These are phyloP conservation scores for Ganoderma boninense DNA, from an alignment of 1,284 basidiomycete genomes.

Conservation along the genomic window DNA sequence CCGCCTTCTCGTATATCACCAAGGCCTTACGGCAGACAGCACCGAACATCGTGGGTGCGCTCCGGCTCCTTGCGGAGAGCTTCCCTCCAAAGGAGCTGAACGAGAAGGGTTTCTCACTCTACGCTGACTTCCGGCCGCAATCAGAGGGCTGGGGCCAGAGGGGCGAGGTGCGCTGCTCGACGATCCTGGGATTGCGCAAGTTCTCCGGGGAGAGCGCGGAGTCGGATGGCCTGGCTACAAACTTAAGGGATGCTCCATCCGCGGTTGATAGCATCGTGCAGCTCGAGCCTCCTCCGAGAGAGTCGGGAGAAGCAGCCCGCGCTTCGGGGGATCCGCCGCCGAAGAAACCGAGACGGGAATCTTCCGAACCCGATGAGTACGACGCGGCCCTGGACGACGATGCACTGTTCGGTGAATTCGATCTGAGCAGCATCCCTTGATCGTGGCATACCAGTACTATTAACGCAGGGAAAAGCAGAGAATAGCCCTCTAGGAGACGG, in stretches of 20 bases:
- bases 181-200: conserved; percentile 65
- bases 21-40: conserved; percentile 80
- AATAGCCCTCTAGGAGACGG: conserved; percentile 27
- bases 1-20: conserved; percentile 86
- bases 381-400: conserved; percentile 60
- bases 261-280: conserved; percentile 31
- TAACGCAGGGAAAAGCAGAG: conserved; percentile 17
- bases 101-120: conserved; percentile 72
- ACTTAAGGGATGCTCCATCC: not conserved
- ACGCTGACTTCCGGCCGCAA: conserved; percentile 78
- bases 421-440: conserved; percentile 41
- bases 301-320: conserved; percentile 15
- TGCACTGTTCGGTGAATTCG: conserved; percentile 51
- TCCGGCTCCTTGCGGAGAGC: conserved; percentile 79
- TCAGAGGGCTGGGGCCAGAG: conserved; percentile 80
- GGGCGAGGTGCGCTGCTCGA: conserved; percentile 70
- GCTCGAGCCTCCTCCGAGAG: conserved; percentile 25
- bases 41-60: conserved; percentile 80
- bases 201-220: conserved; percentile 24
- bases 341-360: conserved; percentile 50
- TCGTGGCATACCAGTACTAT: conserved; percentile 29
- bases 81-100: conserved; percentile 77
- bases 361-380: conserved; percentile 55
- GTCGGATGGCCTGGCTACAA: not conserved
- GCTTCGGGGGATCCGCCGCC: conserved; percentile 40